These are phyloP conservation scores for Cystobasidium pallidum DNA, from an alignment of 1,284 basidiomycete genomes.

Conservation along the genomic window DNA sequence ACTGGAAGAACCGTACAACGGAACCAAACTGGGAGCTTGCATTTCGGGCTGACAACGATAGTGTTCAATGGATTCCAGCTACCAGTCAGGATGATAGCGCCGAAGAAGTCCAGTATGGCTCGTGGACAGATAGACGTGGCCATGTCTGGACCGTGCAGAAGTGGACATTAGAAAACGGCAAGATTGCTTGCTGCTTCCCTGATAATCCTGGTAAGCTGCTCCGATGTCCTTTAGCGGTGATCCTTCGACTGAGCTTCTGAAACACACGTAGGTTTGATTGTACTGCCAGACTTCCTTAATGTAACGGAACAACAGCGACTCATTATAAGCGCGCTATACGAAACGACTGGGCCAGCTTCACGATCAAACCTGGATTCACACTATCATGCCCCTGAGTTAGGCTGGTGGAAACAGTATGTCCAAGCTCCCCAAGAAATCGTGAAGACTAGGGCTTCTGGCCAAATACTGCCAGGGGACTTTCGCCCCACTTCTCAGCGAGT, in stretches of 20 bases:
- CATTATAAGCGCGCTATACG: constrained; percentile 68
- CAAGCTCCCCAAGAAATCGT: constrained; percentile 50
- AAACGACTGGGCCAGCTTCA: constrained; percentile 76
- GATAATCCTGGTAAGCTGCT: constrained; percentile 47
- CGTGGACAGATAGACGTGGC: constrained; percentile 43
- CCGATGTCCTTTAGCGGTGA: not conserved
- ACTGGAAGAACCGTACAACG: constrained; percentile 45
- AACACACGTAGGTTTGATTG: constrained; percentile 69
- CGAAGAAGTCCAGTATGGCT: constrained; percentile 19
- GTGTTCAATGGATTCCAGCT: not conserved
- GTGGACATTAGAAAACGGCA: constrained; percentile 40
- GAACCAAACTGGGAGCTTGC: constrained; percentile 43
- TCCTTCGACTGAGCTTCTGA: not conserved
- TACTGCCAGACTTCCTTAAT: constrained; percentile 73
- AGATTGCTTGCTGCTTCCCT: constrained; percentile 46
- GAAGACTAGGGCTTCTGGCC: constrained; percentile 39
- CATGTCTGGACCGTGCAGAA: constrained; percentile 33
- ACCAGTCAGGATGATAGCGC: not conserved
- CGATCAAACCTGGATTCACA: constrained; percentile 84
- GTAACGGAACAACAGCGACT: constrained; percentile 67
- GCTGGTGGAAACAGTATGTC: constrained; percentile 71
- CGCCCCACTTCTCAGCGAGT: constrained; percentile 11
- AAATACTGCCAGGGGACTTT: constrained; percentile 4
- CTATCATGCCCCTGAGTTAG: constrained; percentile 70
- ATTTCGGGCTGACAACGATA: constrained; percentile 40